Conservation (phyloP, 2,329 filamentous ascomycete species). For the Aspergillus nomiae region DNA sequence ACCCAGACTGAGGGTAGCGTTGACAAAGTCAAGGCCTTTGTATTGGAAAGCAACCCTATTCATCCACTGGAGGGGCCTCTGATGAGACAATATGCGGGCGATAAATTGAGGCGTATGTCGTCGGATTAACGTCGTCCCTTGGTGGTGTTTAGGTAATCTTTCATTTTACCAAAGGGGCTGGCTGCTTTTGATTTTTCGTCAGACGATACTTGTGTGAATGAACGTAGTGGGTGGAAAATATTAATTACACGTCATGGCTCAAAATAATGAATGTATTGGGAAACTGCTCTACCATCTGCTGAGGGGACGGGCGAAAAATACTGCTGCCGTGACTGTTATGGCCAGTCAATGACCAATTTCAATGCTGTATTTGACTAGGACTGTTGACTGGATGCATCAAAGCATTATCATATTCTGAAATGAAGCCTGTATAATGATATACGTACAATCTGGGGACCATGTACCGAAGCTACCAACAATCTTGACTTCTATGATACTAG, state of each 20-base stretch:
- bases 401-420: no score
- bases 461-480: no score
- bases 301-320: no score
- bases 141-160: neutral
- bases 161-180: neutral
- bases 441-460: no score
- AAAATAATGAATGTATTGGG: neutral
- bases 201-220: neutral
- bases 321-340: no score
- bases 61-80: conserved; percentile 1
- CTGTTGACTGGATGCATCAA: no score
- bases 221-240: neutral
- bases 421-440: no score
- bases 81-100: neutral
- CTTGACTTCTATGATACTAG: no score
- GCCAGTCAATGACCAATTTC: no score
- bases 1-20: neutral
- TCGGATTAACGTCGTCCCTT: neutral
- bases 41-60: conserved; percentile 3
- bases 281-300: no score
- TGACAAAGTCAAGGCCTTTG: neutral
- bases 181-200: neutral
- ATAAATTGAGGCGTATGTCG: conserved; percentile 2
- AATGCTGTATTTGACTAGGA: no score
- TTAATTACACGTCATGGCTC: neutral